Evolutionary conservation across 2,329 filamentous ascomycete genomes (phyloP), one percentile per base, ranked within the genome.

Genomic region (Diaporthe velutina): DNA sequence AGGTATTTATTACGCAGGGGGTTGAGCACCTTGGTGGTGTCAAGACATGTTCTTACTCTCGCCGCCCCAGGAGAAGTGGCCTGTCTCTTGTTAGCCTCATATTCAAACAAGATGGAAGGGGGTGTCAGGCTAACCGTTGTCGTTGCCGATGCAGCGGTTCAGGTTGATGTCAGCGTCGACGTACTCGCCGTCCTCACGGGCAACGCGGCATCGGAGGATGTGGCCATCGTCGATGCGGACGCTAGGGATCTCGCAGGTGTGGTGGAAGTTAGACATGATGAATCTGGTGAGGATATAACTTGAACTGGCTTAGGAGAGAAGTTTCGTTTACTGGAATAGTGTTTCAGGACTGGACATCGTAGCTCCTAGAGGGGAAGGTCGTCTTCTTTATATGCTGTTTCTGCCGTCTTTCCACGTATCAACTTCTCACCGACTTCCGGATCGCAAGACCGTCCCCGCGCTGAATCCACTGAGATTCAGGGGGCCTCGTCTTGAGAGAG

Each of bases 91-190:
- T 42, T 28, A 67, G 71, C 58, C 3, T 25, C 8, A 52, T 60
- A 12, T 25, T 13, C n/a, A 12, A 25, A 22, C 22, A 45, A 1
- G 3, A 15, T n/a, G 38, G 25, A 12, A 40, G 50, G 55, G 45
- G 54, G 58, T 12, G 10, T 52, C n/a, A 30, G 15, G 25, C 80
- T 42, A 75, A 87, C 88, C 89, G 74, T 90, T 79, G 68, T 85
- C 76, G 83, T 91, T 91, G 48, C 89, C 88, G 66, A 91, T 83
- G 78, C 82, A 79, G 3, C 83, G 66, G 82, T 91, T 86, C 75
- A 91, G 85, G 79, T 90, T 83, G 70, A 89, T 79, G 79, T 85
- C 81, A 17, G 84, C 79, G 33, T 90, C 85, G 35, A 84, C 78
- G 70, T 79, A 81, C 0, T 88, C 84, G 55, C 86, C 88, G 8